phyloP scores from a whole-genome alignment of 441 rosid species.

The Brassica hybrid region DNA sequence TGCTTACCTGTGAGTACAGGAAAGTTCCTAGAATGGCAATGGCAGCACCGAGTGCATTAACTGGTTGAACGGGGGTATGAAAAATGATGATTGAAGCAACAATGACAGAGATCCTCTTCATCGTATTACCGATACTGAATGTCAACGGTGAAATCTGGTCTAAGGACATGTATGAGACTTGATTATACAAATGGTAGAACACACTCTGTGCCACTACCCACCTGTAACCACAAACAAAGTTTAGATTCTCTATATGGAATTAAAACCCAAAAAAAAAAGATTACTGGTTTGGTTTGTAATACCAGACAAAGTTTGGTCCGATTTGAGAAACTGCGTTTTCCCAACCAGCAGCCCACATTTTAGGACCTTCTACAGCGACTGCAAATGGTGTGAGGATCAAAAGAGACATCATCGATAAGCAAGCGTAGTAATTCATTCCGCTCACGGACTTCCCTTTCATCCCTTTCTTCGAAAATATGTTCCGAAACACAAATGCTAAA shows the following conservation, averaged over 20 bases:
- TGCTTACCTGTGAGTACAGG: conserved; percentile 82
- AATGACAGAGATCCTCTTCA: conserved; percentile 89
- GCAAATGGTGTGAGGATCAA: conserved; percentile 90
- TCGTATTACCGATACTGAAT: conserved; percentile 89
- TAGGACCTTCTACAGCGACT: conserved; percentile 87
- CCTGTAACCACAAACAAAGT: conserved; percentile 47
- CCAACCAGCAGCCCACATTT: conserved; percentile 93
- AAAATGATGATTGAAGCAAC: conserved; percentile 91
- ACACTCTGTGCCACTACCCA: conserved; percentile 95
- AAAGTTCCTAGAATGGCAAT: conserved; percentile 91
- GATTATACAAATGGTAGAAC: conserved; percentile 92
- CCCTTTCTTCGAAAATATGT: conserved; percentile 94
- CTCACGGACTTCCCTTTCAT: conserved; percentile 91
- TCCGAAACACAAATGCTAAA: conserved; percentile 85
- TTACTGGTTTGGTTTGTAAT: not conserved
- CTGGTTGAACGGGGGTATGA: conserved; percentile 81
- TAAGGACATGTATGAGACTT: conserved; percentile 94
- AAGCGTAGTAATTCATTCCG: conserved; percentile 96
- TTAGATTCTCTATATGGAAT: not conserved
- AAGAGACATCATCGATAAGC: conserved; percentile 82
- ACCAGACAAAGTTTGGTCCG: conserved; percentile 91
- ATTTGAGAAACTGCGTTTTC: conserved; percentile 70
- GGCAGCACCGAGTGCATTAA: conserved; percentile 94
- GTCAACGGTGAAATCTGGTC: conserved; percentile 94
- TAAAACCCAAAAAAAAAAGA: not conserved